These are phyloP conservation scores for Posidonia australis DNA, from an alignment of 106 monocot genomes.

Conservation along the genomic window DNA sequence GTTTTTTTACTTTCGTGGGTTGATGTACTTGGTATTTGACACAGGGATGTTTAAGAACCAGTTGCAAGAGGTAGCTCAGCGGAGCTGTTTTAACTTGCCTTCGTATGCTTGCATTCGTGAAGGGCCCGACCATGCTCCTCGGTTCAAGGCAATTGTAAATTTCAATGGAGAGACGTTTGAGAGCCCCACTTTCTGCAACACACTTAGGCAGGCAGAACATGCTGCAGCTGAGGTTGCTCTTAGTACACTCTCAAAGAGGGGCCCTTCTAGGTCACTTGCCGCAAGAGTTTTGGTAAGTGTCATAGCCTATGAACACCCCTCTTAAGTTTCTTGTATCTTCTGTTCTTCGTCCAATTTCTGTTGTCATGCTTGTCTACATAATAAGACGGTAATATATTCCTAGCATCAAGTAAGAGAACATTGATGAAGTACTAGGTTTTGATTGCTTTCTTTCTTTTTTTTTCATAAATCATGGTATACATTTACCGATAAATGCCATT, in stretches of 20 bases:
- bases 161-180: constrained; percentile 75
- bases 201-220: constrained; percentile 72
- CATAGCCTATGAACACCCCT: too few relatives aligned
- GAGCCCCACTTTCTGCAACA: constrained; percentile 46
- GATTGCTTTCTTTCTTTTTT: too few relatives aligned
- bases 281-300: constrained; percentile 55
- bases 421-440: too few relatives aligned
- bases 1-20: too few relatives aligned
- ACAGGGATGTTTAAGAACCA: constrained; percentile 81
- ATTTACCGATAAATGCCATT: too few relatives aligned
- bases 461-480: too few relatives aligned
- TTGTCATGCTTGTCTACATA: too few relatives aligned
- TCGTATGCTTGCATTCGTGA: constrained; percentile 61
- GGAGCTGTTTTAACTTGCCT: constrained; percentile 81
- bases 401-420: too few relatives aligned
- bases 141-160: constrained; percentile 68
- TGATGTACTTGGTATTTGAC: neutral
- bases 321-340: too few relatives aligned
- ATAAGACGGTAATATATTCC: too few relatives aligned
- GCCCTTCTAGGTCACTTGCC: constrained; percentile 56
- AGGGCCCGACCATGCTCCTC: constrained; percentile 73
- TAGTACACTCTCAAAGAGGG: constrained; percentile 33
- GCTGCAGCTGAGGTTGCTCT: constrained; percentile 82
- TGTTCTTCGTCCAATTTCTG: too few relatives aligned
- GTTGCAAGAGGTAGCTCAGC: constrained; percentile 75